These are phyloP conservation scores for Leptomonas seymouri DNA, from an alignment of 208 protist genomes.

Conservation along the genomic window DNA sequence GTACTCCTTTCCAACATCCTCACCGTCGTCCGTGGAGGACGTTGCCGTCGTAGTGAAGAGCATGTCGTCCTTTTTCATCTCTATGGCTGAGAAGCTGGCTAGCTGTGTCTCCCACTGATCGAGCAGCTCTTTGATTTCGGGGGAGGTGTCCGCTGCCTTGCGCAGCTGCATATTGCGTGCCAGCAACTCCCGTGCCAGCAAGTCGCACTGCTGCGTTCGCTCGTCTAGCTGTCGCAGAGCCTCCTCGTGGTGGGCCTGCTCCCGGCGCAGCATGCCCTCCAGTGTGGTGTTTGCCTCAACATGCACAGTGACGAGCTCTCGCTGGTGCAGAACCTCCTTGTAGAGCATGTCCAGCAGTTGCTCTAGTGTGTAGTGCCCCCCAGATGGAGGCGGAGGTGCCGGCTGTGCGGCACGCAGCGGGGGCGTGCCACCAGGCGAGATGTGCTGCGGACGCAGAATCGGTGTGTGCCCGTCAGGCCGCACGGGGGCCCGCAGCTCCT, in stretches of 20 bases:
- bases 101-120: conserved; percentile 38
- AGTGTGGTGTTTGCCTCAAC: conserved; percentile 75
- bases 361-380: conserved; percentile 46
- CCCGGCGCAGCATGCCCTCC: conserved; percentile 60
- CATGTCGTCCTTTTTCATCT: conserved; percentile 26
- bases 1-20: conserved; percentile 24
- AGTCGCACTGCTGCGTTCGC: conserved; percentile 30
- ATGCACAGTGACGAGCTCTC: conserved; percentile 64
- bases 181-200: conserved; percentile 29
- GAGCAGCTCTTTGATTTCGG: conserved; percentile 22
- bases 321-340: conserved; percentile 56
- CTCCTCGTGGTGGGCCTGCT: conserved; percentile 54
- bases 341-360: conserved; percentile 74
- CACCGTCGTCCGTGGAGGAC: conserved; percentile 23
- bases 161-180: conserved; percentile 38
- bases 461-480: conserved; percentile 49
- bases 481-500: conserved; percentile 68
- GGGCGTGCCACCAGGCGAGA: conserved; percentile 42
- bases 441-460: conserved; percentile 34
- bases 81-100: conserved; percentile 23
- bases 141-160: conserved; percentile 27
- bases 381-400: conserved; percentile 16
- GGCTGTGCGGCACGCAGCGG: conserved; percentile 35
- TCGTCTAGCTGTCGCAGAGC: conserved; percentile 48
- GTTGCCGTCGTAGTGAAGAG: conserved; percentile 15